Evolutionary conservation across 495 filamentous ascomycete genomes (phyloP), one percentile per base, ranked within the genome.

Genomic region (Daldinia loculata): DNA sequence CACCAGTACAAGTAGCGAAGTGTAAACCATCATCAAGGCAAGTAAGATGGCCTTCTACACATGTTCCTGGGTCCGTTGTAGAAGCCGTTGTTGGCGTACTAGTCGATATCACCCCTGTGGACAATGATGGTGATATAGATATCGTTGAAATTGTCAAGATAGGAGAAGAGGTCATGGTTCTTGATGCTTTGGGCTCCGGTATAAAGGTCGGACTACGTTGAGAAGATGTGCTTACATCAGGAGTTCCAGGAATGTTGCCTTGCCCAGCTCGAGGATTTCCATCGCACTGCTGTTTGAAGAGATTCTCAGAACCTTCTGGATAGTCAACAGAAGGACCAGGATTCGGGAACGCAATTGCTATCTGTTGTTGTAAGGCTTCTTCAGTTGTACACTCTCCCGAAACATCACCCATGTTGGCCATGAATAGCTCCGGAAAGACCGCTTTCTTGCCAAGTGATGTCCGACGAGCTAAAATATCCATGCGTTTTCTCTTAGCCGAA

Each of bases 281-380:
- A 55, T 72, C 71, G 17, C 74, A 76, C 9, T 32, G 39, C 27
- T 74, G 71, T 41, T 63, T 67, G 34, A 74, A 76, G 11, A 76
- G 19, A 12, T 75, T 67, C 4, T 15, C 55, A 14, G 56, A 56
- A 7, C 72, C 74, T 39, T 76, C 66, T n/a, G 71, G 74, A n/a
- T 53, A 61, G 5, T 76, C 68, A 4, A 76, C 52, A 0, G 74
- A 76, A 34, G 43, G 15, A 24, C 71, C 71, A 5, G 74, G 72
- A 4, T 76, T 45, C 6, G 74, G 72, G 58, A 67, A 76, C 0
- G 74, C 69, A 17, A 76, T 72, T 4, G 71, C 19, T 53, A 82
- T 57, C 17, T 66, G 78, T 51, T 84, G 78, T 15, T 11, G 86
- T 77, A 48, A 82, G 82, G 59, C 79, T 61, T 53, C 89, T 82